Percentiles rank a stretch among this genome's conserved stretches.
These are phyloP conservation scores for Cyanidiococcus yangmingshanensis DNA, from an alignment of 23 red algal species.

Conservation along the genomic window DNA sequence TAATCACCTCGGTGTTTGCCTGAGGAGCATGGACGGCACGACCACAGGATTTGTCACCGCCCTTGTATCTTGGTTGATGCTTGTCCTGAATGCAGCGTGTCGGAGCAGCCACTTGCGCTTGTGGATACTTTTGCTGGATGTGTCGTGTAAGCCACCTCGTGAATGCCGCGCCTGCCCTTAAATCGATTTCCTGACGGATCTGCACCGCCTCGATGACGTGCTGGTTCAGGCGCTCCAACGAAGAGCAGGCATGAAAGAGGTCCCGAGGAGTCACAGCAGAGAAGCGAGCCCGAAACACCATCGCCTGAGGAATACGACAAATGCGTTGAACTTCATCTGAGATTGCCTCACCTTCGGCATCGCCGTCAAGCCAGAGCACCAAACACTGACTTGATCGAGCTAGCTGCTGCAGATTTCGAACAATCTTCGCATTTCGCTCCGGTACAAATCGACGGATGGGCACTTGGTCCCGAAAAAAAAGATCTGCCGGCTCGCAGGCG, in stretches of 20 bases:
- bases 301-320: conserved; percentile 12
- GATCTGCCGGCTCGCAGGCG: conserved; percentile 35
- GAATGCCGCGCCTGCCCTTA: conserved; percentile 85
- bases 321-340: conserved; percentile 62
- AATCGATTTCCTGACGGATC: conserved; percentile 88
- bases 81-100: neutral
- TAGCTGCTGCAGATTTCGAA: conserved; percentile 28
- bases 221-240: conserved; percentile 43
- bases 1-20: conserved; percentile 27
- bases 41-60: neutral
- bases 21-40: neutral
- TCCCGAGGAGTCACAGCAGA: conserved; percentile 82
- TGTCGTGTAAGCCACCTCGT: conserved; percentile 66
- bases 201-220: conserved; percentile 59
- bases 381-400: conserved; percentile 41
- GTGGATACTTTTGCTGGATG: neutral
- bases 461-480: conserved; percentile 36
- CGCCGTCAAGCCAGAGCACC: conserved; percentile 86
- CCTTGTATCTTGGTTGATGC: neutral
- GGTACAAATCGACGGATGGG: conserved; percentile 34
- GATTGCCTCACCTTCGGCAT: conserved; percentile 93
- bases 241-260: conserved; percentile 36
- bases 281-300: conserved; percentile 76
- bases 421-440: conserved; percentile 50
- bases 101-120: neutral